Conservation (phyloP, 495 filamentous ascomycete species). For the Penicillium antarcticum region DNA sequence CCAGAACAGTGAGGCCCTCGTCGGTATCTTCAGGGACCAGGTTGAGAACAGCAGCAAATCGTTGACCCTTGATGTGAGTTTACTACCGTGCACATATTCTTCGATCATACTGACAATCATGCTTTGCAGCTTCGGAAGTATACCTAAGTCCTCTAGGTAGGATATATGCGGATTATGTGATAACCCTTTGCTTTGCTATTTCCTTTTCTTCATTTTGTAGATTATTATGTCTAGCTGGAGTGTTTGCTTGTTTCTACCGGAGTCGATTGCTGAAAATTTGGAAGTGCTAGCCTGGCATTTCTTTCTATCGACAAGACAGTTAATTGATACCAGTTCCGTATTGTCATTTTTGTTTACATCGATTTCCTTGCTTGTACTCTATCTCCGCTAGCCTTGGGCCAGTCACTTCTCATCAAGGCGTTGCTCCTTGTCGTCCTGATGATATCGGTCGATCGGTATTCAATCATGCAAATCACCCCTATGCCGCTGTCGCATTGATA, state of each 20-base stretch:
- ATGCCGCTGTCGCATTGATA: too few species aligned
- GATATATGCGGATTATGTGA: conserved; percentile 16
- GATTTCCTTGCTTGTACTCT: neutral
- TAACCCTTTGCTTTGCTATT: conserved; percentile 8
- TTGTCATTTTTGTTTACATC: neutral
- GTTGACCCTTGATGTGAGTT: conserved; percentile 90
- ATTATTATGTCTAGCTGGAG: conserved; percentile 19
- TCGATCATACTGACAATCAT: neutral
- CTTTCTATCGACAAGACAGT: conserved; percentile 3
- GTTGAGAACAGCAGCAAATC: conserved; percentile 82
- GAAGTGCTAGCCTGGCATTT: neutral
- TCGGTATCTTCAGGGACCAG: conserved; percentile 95
- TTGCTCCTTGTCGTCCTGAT: too few species aligned
- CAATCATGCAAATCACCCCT: too few species aligned
- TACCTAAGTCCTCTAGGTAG: conserved; percentile 22
- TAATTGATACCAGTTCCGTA: conserved; percentile 20
- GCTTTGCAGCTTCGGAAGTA: conserved; percentile 43
- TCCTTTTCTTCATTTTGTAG: conserved; percentile 21
- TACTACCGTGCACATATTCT: neutral
- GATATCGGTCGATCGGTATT: too few species aligned
- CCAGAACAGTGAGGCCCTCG: conserved; percentile 87
- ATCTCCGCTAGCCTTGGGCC: too few species aligned
- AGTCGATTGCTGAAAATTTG: neutral
- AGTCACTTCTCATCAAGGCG: too few species aligned
- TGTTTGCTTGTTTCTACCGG: conserved; percentile 5